A percentile compares a stretch with the other conserved stretches of the same genome.
phyloP scores from a whole-genome alignment of 2,329 filamentous ascomycete species.

The Bipolaris gigantea region DNA sequence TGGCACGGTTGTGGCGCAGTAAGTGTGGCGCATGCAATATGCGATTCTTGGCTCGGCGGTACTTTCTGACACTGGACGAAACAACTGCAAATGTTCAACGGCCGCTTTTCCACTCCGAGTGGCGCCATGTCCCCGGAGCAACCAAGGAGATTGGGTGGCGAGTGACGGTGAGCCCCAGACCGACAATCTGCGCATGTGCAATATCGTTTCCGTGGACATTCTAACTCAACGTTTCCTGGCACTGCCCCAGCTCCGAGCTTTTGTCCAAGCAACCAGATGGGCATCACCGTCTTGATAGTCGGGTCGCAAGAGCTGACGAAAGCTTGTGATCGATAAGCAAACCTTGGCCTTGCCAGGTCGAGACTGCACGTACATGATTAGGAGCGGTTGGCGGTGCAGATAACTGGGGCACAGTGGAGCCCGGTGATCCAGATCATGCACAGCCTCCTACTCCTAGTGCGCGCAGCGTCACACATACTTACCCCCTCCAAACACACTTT shows the following conservation, averaged over 20 bases:
- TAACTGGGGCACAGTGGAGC: conserved; percentile 11
- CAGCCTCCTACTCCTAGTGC: conserved; percentile 15
- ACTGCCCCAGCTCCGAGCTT: not conserved
- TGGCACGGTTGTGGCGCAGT: conserved; percentile 1
- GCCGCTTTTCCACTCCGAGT: not conserved
- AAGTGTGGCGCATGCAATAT: not conserved
- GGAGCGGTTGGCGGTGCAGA: conserved; percentile 20
- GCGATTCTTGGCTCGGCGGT: not conserved
- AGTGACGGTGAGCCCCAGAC: not conserved
- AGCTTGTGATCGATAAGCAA: conserved; percentile 1
- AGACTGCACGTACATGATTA: conserved; percentile 4
- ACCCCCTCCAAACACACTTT: conserved; percentile 3
- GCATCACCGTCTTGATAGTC: not conserved
- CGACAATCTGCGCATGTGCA: not conserved
- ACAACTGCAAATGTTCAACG: not conserved
- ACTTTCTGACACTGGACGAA: not conserved
- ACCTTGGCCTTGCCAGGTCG: conserved; percentile 12
- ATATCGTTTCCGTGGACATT: not conserved
- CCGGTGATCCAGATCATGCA: conserved; percentile 16
- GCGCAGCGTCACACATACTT: conserved; percentile 8
- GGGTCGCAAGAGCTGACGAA: not conserved
- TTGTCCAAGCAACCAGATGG: not conserved
- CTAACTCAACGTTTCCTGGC: not conserved
- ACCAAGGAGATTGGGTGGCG: not conserved
- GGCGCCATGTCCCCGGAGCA: not conserved